phyloP scores from a whole-genome alignment of 1,284 basidiomycete genomes.

The Tylopilus sp. region DNA sequence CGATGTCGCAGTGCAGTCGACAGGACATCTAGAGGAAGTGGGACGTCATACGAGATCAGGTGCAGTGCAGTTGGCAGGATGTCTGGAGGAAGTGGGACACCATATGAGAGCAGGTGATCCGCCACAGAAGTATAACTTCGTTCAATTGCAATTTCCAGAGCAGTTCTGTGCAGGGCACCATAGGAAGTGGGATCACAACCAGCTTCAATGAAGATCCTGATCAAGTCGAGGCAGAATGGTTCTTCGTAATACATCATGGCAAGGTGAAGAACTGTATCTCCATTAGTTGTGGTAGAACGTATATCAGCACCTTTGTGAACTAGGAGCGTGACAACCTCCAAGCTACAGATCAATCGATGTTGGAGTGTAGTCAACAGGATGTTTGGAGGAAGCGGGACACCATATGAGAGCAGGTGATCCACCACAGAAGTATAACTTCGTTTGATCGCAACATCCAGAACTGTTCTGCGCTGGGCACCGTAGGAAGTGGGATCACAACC shows the following conservation, averaged over 20 bases:
- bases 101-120: background rate
- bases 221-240: background rate
- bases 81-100: too few relatives aligned
- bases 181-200: background rate
- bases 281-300: background rate
- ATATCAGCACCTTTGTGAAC: background rate
- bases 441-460: background rate
- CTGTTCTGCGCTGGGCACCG: background rate
- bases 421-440: conserved; percentile 1
- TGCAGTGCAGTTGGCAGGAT: too few relatives aligned
- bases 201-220: background rate
- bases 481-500: background rate
- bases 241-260: background rate
- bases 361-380: too few relatives aligned
- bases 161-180: background rate
- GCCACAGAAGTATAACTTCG: background rate
- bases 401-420: background rate
- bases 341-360: background rate
- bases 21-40: too few relatives aligned
- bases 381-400: too few relatives aligned
- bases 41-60: too few relatives aligned
- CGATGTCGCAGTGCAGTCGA: too few relatives aligned
- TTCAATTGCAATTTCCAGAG: background rate
- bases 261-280: background rate
- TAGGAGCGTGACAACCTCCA: background rate